Percentiles rank a stretch among this genome's conserved stretches.
Conservation (phyloP, 2,329 filamentous ascomycete genomes). For the Trichophyton rubrum region DNA sequence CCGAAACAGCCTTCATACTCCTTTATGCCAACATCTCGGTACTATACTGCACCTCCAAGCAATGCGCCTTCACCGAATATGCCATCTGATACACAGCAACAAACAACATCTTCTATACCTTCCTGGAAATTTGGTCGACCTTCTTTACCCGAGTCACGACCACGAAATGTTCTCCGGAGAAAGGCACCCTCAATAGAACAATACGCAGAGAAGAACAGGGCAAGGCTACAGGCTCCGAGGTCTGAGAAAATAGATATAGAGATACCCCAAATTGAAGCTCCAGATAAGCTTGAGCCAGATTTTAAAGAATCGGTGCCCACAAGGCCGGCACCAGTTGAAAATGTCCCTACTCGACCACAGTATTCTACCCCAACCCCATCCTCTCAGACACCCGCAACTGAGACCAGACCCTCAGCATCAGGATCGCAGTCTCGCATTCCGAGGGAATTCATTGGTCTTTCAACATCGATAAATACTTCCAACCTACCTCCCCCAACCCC, state of each 20-base stretch:
- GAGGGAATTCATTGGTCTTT: constrained; percentile 28
- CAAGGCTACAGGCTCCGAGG: not conserved
- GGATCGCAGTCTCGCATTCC: constrained; percentile 17
- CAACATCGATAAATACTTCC: constrained; percentile 24
- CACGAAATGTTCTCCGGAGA: constrained; percentile 31
- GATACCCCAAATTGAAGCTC: not conserved
- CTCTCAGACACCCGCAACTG: not conserved
- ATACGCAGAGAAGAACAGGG: constrained; percentile 14
- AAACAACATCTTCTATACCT: not conserved
- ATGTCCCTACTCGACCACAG: not conserved
- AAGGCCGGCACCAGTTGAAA: not conserved
- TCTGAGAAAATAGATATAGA: not conserved
- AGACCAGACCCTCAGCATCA: not conserved
- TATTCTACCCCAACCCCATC: not conserved
- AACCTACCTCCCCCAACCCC: constrained; percentile 30
- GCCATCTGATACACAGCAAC: not conserved
- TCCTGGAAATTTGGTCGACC: constrained; percentile 1
- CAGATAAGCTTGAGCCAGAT: not conserved
- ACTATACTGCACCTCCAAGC: not conserved
- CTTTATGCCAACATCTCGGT: not conserved
- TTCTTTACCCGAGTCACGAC: constrained; percentile 14
- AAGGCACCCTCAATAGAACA: constrained; percentile 32
- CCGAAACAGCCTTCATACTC: not conserved
- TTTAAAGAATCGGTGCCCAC: not conserved
- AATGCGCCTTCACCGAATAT: not conserved